phyloP scores from a whole-genome alignment of 2,329 filamentous ascomycete genomes.

The Zalaria obscura region DNA sequence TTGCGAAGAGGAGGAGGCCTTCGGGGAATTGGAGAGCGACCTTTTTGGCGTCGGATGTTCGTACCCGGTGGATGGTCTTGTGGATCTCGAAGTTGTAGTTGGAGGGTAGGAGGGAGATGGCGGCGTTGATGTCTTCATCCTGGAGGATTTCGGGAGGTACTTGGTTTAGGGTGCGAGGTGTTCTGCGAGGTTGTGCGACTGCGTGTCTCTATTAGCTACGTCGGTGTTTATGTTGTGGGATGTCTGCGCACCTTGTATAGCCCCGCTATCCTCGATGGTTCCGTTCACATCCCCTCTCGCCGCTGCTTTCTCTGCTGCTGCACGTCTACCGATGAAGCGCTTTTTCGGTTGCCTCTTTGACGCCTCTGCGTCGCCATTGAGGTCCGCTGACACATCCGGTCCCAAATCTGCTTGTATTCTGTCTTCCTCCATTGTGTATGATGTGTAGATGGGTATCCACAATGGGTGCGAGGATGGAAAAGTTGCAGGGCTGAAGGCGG shows the following conservation, averaged over 20 bases:
- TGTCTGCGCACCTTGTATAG: conserved; percentile 47
- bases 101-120: conserved; percentile 72
- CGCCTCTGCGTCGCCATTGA: conserved; percentile 34
- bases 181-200: conserved; percentile 60
- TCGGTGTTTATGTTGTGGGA: neutral
- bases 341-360: conserved; percentile 65
- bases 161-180: conserved; percentile 74
- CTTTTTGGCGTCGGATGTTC: conserved; percentile 61
- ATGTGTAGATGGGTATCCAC: neutral
- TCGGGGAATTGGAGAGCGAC: conserved; percentile 97
- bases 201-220: neutral
- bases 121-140: conserved; percentile 72
- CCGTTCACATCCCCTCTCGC: conserved; percentile 29
- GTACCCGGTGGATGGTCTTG: conserved; percentile 93
- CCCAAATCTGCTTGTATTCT: conserved; percentile 56
- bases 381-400: conserved; percentile 51
- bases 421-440: conserved; percentile 58
- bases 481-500: no score
- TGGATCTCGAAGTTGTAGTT: conserved; percentile 99
- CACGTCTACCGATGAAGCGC: conserved; percentile 74
- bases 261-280: conserved; percentile 44
- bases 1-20: conserved; percentile 86
- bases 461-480: no score
- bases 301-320: conserved; percentile 49
- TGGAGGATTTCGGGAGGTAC: conserved; percentile 78